Base-by-base conservation (phyloP, 495 filamentous ascomycete species). In the Amphirosellinia nigrospora region DNA sequence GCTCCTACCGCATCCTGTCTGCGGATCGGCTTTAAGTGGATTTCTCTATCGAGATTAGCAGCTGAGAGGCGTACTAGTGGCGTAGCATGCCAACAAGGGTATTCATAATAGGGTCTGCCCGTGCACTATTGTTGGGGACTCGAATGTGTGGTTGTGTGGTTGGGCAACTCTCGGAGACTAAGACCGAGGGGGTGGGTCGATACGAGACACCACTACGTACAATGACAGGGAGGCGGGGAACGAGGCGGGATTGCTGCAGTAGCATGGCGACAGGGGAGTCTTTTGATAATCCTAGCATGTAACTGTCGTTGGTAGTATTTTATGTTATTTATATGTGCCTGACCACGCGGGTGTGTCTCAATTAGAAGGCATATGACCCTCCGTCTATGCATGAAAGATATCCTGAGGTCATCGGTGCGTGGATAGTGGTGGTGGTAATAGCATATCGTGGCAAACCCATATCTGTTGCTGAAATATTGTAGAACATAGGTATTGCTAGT, bases 191-290 rank as follows among this genome's bases (percentile, higher is more conserved):
- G 34, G 55, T 34, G 55, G 53, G 55, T 46, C 55, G 19, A 69
- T 69, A 69, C 66, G 66, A 69, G 62, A 64, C 43, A 34, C 38
- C 38, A 34, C 15, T 38, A 21, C 15, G 34, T 26, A 41, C 28
- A 38, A 21, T 30, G 45, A 62, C 43, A 56, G 55, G 55, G 65
- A n/a, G 39, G 53, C 30, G 39, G 43, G 52, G 10, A 32, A 45
- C 30, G 45, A 69, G 53, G 41, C 66, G 43, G 41, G 38, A 41
- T 52, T 53, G 41, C 32, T 41, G 30, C 32, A 10, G 46, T 52
- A 52, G 56, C 56, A 69, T 62, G 56, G 66, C 45, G 30, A 69
- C 66, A 52, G 23, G 66, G 66, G 11, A 9, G n/a, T n/a, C n/a
- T n/a, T 45, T 45, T 34, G 19, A 39, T 58, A 10, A 38, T 34